Conservation (phyloP, 2,329 filamentous ascomycete genomes). For the Helicocarpus griseus region DNA sequence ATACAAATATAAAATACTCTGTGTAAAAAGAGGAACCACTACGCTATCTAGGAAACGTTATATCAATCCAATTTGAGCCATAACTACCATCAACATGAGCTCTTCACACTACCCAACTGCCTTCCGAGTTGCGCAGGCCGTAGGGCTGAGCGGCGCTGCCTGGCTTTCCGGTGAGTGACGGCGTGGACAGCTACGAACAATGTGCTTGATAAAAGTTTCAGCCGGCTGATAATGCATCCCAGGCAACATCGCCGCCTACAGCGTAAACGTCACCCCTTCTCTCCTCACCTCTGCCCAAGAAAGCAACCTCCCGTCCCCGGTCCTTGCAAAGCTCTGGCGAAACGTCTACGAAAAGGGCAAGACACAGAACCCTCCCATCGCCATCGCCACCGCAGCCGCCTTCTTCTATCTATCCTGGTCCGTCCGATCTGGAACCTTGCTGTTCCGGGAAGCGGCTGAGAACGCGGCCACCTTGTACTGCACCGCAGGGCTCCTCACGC, state of each 20-base stretch:
- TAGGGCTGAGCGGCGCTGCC: conserved; percentile 22
- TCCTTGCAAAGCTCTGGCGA: conserved; percentile 23
- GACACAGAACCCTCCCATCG: conserved; percentile 43
- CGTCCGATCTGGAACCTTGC: conserved; percentile 9
- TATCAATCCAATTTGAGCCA: not conserved
- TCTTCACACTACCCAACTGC: not conserved
- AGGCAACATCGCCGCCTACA: conserved; percentile 23
- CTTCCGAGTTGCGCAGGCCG: conserved; percentile 19
- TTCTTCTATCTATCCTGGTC: conserved; percentile 33
- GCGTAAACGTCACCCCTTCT: conserved; percentile 17
- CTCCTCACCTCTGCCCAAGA: conserved; percentile 16
- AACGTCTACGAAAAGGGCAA: conserved; percentile 40
- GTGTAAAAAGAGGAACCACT: too few species aligned
- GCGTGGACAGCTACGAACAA: not conserved
- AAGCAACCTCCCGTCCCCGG: conserved; percentile 8
- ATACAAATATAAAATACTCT: too few species aligned
- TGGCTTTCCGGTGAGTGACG: conserved; percentile 20
- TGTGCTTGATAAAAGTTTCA: not conserved
- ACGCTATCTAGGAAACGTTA: too few species aligned
- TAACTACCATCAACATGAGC: not conserved
- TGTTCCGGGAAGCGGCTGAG: conserved; percentile 7
- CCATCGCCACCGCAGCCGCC: conserved; percentile 43
- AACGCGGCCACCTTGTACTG: conserved; percentile 16
- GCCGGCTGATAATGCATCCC: not conserved
- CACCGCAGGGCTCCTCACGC: conserved; percentile 19